phyloP scores from a whole-genome alignment of 306 rosid species.

The Betula pendula region DNA sequence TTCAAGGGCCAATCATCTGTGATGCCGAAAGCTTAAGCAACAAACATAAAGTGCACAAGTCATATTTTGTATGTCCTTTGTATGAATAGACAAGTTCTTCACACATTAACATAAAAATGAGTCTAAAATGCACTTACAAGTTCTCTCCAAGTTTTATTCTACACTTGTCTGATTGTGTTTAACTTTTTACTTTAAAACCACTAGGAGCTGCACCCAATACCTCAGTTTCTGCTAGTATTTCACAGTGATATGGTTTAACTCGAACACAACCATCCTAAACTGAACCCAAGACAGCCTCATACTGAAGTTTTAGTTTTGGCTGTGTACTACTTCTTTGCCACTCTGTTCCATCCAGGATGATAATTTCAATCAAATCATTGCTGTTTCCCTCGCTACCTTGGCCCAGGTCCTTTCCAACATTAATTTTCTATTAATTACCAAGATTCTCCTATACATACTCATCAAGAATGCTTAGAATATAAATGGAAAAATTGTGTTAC shows the following conservation, averaged over 20 bases:
- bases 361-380: not conserved
- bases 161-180: too few relatives aligned
- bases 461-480: not conserved
- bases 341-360: not conserved
- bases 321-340: not conserved
- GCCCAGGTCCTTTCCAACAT: not conserved
- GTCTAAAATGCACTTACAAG: too few relatives aligned
- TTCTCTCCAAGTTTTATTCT: too few relatives aligned
- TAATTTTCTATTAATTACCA: not conserved
- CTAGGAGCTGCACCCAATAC: not conserved
- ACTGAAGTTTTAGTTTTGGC: not conserved
- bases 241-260: not conserved
- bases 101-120: too few relatives aligned
- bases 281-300: not conserved
- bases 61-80: too few relatives aligned
- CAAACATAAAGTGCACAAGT: too few relatives aligned
- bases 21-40: not conserved
- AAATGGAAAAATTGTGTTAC: not conserved
- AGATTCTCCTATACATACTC: not conserved
- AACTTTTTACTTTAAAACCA: too few relatives aligned
- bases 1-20: not conserved
- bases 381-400: not conserved
- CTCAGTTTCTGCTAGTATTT: not conserved
- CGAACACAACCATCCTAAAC: not conserved
- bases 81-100: too few relatives aligned